These are phyloP conservation scores for Choricystis sp. DNA, from an alignment of 139 green algal species.

Conservation along the genomic window DNA sequence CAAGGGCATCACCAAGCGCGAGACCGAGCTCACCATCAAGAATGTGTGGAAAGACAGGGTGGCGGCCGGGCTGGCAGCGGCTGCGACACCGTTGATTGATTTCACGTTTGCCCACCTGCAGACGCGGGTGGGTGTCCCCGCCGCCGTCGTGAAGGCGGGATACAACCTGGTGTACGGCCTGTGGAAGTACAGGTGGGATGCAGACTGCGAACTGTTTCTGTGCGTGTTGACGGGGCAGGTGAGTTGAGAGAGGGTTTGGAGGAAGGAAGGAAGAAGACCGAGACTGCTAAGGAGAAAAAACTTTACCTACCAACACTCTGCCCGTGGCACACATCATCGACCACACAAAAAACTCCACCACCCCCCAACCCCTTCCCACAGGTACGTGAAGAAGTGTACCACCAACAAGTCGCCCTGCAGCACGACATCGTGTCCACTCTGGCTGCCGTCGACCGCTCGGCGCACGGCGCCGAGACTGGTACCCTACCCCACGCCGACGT, in stretches of 20 bases:
- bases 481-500: constrained; percentile 11
- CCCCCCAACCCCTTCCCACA: constrained; percentile 9
- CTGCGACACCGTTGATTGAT: constrained; percentile 18
- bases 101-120: constrained; percentile 31
- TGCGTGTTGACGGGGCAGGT: constrained; percentile 22
- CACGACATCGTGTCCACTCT: constrained; percentile 26
- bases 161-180: constrained; percentile 44
- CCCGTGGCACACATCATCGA: too few species aligned
- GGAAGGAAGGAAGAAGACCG: too few species aligned
- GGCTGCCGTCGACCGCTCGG: constrained; percentile 8
- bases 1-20: constrained; percentile 30
- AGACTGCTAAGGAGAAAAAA: too few species aligned
- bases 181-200: constrained; percentile 39
- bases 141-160: constrained; percentile 30
- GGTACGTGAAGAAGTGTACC: constrained; percentile 37
- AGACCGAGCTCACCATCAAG: constrained; percentile 43
- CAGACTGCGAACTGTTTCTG: constrained; percentile 50
- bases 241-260: too few species aligned
- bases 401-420: constrained; percentile 25
- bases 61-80: constrained; percentile 9
- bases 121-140: constrained; percentile 25
- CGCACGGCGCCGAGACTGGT: not conserved
- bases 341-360: too few species aligned
- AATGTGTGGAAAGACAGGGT: constrained; percentile 31
- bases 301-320: too few species aligned